Evolutionary conservation across 2,329 filamentous ascomycete species (phyloP).

Genomic region (Monosporascus sp.): DNA sequence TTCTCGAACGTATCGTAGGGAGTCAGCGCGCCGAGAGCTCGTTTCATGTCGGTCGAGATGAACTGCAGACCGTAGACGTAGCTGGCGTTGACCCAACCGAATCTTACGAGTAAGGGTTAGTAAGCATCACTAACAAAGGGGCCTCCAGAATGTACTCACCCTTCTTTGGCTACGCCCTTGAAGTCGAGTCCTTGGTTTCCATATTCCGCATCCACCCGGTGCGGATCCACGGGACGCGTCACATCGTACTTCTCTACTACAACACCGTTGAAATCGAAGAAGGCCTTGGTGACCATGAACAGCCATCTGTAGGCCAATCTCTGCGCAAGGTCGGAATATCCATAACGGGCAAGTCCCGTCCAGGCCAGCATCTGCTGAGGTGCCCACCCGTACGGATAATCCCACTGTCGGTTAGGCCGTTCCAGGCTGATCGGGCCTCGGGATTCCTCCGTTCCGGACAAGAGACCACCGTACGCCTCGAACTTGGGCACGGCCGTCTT

Average conservation of each 20-base stretch:
- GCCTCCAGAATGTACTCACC: conserved; percentile 54
- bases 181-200: conserved; percentile 95
- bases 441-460: conserved; percentile 85
- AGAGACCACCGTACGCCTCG: conserved; percentile 79
- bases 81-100: conserved; percentile 98
- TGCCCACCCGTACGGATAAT: conserved; percentile 97
- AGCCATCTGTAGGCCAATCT: conserved; percentile 92
- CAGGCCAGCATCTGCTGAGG: conserved; percentile 98
- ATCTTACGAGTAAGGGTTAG: conserved; percentile 47
- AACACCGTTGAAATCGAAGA: conserved; percentile 96
- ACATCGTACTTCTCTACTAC: conserved; percentile 99
- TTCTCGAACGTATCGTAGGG: conserved; percentile 78
- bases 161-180: conserved; percentile 92
- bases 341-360: conserved; percentile 87
- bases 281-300: conserved; percentile 97
- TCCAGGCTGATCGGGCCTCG: conserved; percentile 74
- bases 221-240: conserved; percentile 80
- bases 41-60: conserved; percentile 81
- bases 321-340: conserved; percentile 85
- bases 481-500: conserved; percentile 77
- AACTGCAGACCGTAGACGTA: conserved; percentile 92
- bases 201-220: conserved; percentile 94
- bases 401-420: conserved; percentile 94
- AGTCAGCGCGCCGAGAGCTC: conserved; percentile 82
- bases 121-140: background rate